Evolutionary conservation across 1,284 basidiomycete species (phyloP), one percentile per base, ranked within the genome.

Genomic region (Ceraceosorus guamensis): DNA sequence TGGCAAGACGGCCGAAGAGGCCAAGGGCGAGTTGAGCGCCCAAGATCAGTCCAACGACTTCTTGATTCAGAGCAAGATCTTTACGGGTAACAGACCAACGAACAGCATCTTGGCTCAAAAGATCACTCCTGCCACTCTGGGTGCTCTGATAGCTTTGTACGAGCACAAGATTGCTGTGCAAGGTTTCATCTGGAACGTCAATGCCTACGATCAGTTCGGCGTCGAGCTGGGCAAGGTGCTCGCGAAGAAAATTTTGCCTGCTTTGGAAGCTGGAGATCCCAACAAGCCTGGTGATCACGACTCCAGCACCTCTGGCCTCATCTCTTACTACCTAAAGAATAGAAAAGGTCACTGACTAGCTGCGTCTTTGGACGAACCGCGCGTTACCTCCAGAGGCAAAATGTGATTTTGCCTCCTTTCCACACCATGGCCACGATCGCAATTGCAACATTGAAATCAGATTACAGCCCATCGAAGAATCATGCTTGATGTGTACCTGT

Each of bases 81-180:
- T 98, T 76, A 89, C 91, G 77, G 93, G 95, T 53, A 97, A 97
- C 82, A 84, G 88, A 60, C 93, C 93, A 2, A 96, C 91, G 78
- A 97, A 96, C 82, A 89, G 88, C 70, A 91, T 97, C 78, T 79
- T 98, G 78, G 91, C 96, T 84, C 89, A 91, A 43, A 81, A 90
- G 66, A 79, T 97, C 70, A 96, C 91, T 0, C 93, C 95, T 10
- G 84, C 85, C 46, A 88, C 87, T 5, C 85, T 97, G 34, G 92
- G 88, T 80, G 86, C 89, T 0, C 79, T 93, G 51, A 87, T 93
- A 71, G 88, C 87, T n/a, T 74, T 93, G 65, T 93, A 93, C 77
- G 93, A 98, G 80, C 93, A 98, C 83, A 98, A 98, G 83, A 96
- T 98, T 76, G 95, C 96, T 78, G 87, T 89, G 0, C 95, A 98